Conservation (phyloP, 805 yeast genomes). For the Saccharomyces eubayanus region DNA sequence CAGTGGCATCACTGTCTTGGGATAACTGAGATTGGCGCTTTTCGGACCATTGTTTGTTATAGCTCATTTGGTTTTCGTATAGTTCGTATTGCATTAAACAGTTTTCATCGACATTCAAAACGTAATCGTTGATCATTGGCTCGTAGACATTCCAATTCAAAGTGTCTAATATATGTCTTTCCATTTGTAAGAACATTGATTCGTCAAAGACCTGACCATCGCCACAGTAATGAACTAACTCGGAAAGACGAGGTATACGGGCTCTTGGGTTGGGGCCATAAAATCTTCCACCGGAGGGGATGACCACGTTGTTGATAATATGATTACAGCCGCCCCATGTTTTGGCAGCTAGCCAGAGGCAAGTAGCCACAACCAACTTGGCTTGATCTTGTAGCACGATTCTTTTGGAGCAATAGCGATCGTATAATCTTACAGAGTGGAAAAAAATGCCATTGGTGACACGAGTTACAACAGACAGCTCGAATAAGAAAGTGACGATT, state of each 20-base stretch:
- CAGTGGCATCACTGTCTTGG: conserved; percentile 23
- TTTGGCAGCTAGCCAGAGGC: conserved; percentile 89
- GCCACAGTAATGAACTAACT: conserved; percentile 66
- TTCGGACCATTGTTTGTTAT: conserved; percentile 16
- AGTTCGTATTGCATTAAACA: conserved; percentile 35
- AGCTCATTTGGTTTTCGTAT: conserved; percentile 27
- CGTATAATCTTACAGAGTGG: conserved; percentile 69
- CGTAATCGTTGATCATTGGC: conserved; percentile 48
- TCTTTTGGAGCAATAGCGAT: conserved; percentile 83
- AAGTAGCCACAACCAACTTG: conserved; percentile 84
- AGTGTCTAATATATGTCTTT: conserved; percentile 59
- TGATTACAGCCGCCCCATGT: conserved; percentile 69
- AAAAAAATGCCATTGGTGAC: conserved; percentile 59
- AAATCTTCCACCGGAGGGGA: conserved; percentile 52
- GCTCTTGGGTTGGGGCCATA: conserved; percentile 66
- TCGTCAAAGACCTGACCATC: conserved; percentile 45
- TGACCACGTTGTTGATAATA: conserved; percentile 42
- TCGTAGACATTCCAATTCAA: conserved; percentile 66
- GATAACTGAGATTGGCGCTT: conserved; percentile 19
- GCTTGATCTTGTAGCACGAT: conserved; percentile 79
- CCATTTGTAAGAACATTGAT: conserved; percentile 65
- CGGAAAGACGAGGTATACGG: conserved; percentile 64
- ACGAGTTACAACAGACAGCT: conserved; percentile 55
- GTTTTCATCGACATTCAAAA: conserved; percentile 36
- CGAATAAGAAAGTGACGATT: conserved; percentile 72